These are phyloP conservation scores for Trichoderma reesei DNA, from an alignment of 495 filamentous ascomycete genomes.

Conservation along the genomic window DNA sequence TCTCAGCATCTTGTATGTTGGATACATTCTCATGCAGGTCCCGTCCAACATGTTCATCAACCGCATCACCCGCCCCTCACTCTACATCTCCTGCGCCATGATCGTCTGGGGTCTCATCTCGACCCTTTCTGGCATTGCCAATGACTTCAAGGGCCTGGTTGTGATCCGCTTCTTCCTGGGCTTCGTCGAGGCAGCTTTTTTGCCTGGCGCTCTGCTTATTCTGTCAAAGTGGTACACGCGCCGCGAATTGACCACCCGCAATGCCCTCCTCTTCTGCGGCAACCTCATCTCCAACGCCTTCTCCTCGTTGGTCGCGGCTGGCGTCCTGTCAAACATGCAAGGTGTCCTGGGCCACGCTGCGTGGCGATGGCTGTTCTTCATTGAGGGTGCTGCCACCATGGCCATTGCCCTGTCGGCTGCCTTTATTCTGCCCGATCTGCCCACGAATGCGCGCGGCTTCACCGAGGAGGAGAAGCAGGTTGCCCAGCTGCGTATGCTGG, in stretches of 20 bases:
- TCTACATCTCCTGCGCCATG: slow-evolving; percentile 47
- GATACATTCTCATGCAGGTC: slow-evolving; percentile 47
- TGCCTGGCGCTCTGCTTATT: slow-evolving; percentile 36
- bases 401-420: slow-evolving; percentile 33
- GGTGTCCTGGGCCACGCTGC: slow-evolving; percentile 34
- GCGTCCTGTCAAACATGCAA: slow-evolving; percentile 42
- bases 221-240: slow-evolving; percentile 50
- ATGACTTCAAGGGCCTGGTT: slow-evolving; percentile 51
- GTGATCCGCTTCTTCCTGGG: slow-evolving; percentile 61
- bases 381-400: slow-evolving; percentile 53
- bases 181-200: slow-evolving; percentile 43
- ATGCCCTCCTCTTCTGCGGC: slow-evolving; percentile 52
- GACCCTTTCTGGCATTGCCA: slow-evolving; percentile 45
- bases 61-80: slow-evolving; percentile 28
- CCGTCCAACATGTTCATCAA: slow-evolving; percentile 33
- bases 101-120: slow-evolving; percentile 62
- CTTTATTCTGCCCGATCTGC: slow-evolving; percentile 64
- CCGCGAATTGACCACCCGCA: slow-evolving; percentile 40
- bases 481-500: slow-evolving; percentile 57
- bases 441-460: slow-evolving; percentile 58
- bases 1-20: slow-evolving; percentile 35
- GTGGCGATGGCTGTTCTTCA: slow-evolving; percentile 62
- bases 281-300: slow-evolving; percentile 52
- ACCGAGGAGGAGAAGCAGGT: slow-evolving; percentile 56
- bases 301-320: slow-evolving; percentile 51